Percentiles rank a stretch among this genome's conserved stretches.
Evolutionary conservation across 2,329 filamentous ascomycete genomes (phyloP).

Genomic region (Fusarium poae): DNA sequence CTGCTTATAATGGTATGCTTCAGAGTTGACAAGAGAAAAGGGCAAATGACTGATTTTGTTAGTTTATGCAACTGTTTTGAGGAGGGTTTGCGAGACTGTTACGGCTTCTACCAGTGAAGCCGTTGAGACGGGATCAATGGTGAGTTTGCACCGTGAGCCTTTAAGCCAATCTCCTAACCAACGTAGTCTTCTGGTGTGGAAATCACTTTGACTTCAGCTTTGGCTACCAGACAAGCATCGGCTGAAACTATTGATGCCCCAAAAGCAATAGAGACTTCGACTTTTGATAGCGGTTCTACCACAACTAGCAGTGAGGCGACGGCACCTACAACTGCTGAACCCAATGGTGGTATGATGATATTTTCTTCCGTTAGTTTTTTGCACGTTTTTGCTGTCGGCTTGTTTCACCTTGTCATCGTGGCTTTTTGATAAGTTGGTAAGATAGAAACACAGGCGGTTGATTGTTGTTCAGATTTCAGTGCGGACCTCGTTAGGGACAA

Average conservation of each 20-base stretch:
- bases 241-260: background rate
- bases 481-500: too few relatives aligned
- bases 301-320: background rate
- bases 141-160: background rate
- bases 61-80: background rate
- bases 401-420: background rate
- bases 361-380: background rate
- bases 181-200: background rate
- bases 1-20: background rate
- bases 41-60: background rate
- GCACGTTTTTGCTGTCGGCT: background rate
- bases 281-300: background rate
- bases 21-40: background rate
- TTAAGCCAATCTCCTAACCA: background rate
- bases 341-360: background rate
- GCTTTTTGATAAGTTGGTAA: background rate
- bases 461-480: too few relatives aligned
- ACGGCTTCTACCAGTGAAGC: background rate
- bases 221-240: accelerated
- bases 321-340: background rate
- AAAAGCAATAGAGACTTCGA: background rate
- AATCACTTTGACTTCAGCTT: background rate
- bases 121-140: background rate
- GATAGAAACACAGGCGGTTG: too few relatives aligned
- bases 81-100: background rate